Evolutionary conservation across 495 filamentous ascomycete species (phyloP), one percentile per base, ranked within the genome.

Genomic region (Tuber magnatum): DNA sequence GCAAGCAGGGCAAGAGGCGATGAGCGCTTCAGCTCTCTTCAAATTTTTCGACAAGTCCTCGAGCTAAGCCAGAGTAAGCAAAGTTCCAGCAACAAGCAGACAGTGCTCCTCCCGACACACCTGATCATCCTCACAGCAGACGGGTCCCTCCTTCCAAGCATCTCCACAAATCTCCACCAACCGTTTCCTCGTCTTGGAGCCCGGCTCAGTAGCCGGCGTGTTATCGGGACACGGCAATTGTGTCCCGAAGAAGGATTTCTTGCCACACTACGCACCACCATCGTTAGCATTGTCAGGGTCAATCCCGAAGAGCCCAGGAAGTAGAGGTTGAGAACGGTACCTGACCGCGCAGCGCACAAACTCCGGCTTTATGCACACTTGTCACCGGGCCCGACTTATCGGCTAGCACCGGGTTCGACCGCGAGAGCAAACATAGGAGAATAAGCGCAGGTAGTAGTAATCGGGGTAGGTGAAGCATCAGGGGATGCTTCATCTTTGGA

Each of bases 181-280:
- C 84, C 94, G 90, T 80, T 92, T 84, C 73, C 92, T 88, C 71
- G 91, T 86, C 38, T 88, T 86, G 5, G 87, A 86, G 40, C 90
- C 88, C 16, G 94, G 94, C 56, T 90, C 86, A 71, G 89, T 86
- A 68, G 95, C 96, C 56, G 90, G 86, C 32, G 86, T 93, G 83
- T 99, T 99, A 84, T 98, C 95, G n/a, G 93, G 89, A 81, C 94
- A 98, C 12, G 95, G 95, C 73, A 99, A 86, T 80, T 97, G 88
- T 70, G 90, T 88, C 28, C 93, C 93, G 81, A 97, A 97, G 79
- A 94, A 90, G 61, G 90, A 90, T 83, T 95, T 89, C 82, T 91
- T 93, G 9, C 94, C 95, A 82, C 95, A 99, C 76, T 96, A 89
- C 43, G 70, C 61, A 73, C 39, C 56, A 73, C 38, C 56, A 68